These are phyloP conservation scores for Pythium folliculosum DNA, from an alignment of 352 stramenopile genomes.

Conservation along the genomic window DNA sequence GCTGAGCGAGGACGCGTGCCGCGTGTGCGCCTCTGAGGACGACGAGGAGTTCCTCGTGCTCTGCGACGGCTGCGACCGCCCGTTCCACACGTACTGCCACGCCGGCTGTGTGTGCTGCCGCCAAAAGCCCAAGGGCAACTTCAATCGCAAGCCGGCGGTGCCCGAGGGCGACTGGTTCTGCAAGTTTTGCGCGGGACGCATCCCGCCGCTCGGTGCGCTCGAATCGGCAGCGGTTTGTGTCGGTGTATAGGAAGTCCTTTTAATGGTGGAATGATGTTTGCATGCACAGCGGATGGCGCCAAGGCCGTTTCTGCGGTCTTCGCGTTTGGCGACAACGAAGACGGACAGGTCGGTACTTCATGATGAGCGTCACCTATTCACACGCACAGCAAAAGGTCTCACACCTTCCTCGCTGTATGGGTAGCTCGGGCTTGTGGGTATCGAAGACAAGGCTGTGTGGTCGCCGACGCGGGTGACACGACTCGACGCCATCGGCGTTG, in stretches of 20 bases:
- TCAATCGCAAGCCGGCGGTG: conserved; percentile 71
- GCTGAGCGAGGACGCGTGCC: conserved; percentile 72
- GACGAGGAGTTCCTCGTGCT: conserved; percentile 80
- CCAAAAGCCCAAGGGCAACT: conserved; percentile 76
- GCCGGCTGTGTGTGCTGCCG: conserved; percentile 77
- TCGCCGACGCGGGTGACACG: conserved; percentile 60
- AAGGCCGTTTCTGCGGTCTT: conserved; percentile 59
- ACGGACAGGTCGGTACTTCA: conserved; percentile 55
- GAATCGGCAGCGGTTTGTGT: not conserved
- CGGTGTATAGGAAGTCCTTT: not conserved
- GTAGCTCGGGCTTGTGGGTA: conserved; percentile 53
- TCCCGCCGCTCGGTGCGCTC: conserved; percentile 47
- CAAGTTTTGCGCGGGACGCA: conserved; percentile 78
- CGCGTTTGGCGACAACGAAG: conserved; percentile 79
- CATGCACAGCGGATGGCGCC: conserved; percentile 37
- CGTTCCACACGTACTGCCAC: conserved; percentile 77
- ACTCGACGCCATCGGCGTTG: conserved; percentile 62
- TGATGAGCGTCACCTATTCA: not conserved
- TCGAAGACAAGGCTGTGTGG: conserved; percentile 55
- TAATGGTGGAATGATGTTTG: not conserved
- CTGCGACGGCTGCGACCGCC: conserved; percentile 76
- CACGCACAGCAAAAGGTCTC: no score
- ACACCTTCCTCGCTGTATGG: not conserved
- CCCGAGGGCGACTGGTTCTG: conserved; percentile 86
- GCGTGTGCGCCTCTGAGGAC: conserved; percentile 75